A percentile compares a stretch with the other conserved stretches of the same genome.
Conservation (phyloP, 2,329 filamentous ascomycete species). For the Pseudopyricularia javanii region DNA sequence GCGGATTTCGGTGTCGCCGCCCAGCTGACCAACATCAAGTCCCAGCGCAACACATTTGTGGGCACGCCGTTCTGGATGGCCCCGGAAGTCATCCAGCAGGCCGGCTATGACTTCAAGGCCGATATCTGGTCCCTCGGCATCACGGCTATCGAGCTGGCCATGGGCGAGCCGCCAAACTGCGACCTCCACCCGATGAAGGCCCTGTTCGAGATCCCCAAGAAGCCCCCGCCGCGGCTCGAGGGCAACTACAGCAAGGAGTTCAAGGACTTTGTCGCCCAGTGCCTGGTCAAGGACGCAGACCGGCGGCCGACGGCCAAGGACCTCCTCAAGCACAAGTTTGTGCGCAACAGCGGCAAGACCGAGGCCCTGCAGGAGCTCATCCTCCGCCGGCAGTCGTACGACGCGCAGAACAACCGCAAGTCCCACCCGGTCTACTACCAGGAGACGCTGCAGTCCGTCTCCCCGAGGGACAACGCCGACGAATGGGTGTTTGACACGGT, state of each 20-base stretch:
- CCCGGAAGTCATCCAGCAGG: constrained; percentile 84
- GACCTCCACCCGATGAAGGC: constrained; percentile 90
- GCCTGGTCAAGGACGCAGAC: constrained; percentile 85
- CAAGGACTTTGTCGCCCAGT: constrained; percentile 85
- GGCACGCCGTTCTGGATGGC: constrained; percentile 98
- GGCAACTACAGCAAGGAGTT: constrained; percentile 82
- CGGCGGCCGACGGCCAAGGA: constrained; percentile 75
- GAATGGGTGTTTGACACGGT: constrained; percentile 96
- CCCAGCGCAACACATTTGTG: constrained; percentile 92
- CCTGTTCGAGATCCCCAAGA: constrained; percentile 82
- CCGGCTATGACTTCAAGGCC: constrained; percentile 73
- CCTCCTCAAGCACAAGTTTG: constrained; percentile 77
- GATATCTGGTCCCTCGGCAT: constrained; percentile 92
- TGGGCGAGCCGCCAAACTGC: constrained; percentile 79
- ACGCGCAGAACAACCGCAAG: constrained; percentile 57
- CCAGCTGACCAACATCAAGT: constrained; percentile 94
- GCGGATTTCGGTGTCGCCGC: constrained; percentile 96
- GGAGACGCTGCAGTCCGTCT: constrained; percentile 70
- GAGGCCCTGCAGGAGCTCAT: constrained; percentile 83
- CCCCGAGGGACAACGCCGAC: constrained; percentile 57
- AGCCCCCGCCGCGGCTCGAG: constrained; percentile 70
- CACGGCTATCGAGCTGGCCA: constrained; percentile 79
- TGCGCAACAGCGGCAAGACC: constrained; percentile 74
- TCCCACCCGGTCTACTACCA: constrained; percentile 79
- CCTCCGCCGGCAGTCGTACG: constrained; percentile 68